phyloP scores from a whole-genome alignment of 495 filamentous ascomycete species.

The Melanomma pulvis-pyrius region DNA sequence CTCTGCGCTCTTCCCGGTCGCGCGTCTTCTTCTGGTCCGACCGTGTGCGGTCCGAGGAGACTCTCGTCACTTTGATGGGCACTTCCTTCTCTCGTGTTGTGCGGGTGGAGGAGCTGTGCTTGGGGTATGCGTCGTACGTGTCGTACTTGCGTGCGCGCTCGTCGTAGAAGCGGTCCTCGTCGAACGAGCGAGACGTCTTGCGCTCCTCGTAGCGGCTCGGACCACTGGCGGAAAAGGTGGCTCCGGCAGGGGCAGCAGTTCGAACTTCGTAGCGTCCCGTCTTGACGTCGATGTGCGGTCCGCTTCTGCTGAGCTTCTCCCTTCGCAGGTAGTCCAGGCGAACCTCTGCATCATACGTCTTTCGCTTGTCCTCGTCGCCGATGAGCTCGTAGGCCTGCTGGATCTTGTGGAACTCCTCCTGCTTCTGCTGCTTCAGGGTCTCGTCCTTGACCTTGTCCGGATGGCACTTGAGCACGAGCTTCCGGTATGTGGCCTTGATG shows the following conservation, averaged over 20 bases:
- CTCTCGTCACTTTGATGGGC: constrained; percentile 14
- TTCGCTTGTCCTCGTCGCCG: constrained; percentile 71
- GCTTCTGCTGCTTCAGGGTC: constrained; percentile 65
- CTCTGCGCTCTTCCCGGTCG: constrained; percentile 37
- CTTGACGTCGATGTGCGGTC: constrained; percentile 33
- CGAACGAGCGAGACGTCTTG: constrained; percentile 33
- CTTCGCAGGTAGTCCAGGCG: constrained; percentile 62
- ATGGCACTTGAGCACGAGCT: constrained; percentile 90
- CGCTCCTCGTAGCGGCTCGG: constrained; percentile 39
- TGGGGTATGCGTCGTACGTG: constrained; percentile 36
- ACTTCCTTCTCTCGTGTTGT: constrained; percentile 31
- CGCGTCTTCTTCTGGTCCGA: constrained; percentile 36
- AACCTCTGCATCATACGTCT: constrained; percentile 76
- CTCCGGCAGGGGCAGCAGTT: constrained; percentile 30
- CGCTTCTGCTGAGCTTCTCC: constrained; percentile 53
- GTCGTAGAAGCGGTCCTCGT: constrained; percentile 42
- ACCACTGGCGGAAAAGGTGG: constrained; percentile 19
- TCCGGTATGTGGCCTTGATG: constrained; percentile 83
- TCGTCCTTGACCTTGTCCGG: constrained; percentile 92
- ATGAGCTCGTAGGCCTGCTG: constrained; percentile 93
- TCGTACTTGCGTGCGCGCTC: constrained; percentile 39
- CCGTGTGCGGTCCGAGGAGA: constrained; percentile 31
- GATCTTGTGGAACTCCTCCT: constrained; percentile 87
- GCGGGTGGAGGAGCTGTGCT: constrained; percentile 27
- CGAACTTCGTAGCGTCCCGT: constrained; percentile 37